phyloP scores from a whole-genome alignment of 106 monocot species.

The Dendrobium catenatum region DNA sequence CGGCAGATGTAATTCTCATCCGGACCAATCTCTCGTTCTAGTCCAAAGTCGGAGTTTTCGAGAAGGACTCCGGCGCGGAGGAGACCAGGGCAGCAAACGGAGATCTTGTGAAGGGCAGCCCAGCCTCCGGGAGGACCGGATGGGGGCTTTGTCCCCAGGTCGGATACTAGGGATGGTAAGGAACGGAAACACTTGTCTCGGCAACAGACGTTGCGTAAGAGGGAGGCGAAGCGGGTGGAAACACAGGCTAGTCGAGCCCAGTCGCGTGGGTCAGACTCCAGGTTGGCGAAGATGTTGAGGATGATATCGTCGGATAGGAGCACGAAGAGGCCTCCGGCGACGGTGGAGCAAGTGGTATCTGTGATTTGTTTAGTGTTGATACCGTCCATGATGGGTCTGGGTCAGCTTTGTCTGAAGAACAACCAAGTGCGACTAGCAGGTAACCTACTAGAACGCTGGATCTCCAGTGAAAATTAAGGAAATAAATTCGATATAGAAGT shows the following conservation, averaged over 20 bases:
- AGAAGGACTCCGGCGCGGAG: slow-evolving; percentile 74
- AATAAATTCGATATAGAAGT: not conserved
- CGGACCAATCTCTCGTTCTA: slow-evolving; percentile 82
- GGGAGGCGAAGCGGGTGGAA: slow-evolving; percentile 48
- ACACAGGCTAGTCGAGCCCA: slow-evolving; percentile 66
- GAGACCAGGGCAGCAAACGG: slow-evolving; percentile 93
- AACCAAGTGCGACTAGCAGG: not conserved
- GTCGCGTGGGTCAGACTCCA: slow-evolving; percentile 70
- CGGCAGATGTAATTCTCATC: slow-evolving; percentile 14
- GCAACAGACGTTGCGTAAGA: slow-evolving; percentile 44
- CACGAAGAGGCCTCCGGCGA: slow-evolving; percentile 14
- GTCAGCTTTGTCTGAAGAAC: not conserved
- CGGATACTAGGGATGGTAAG: slow-evolving; percentile 22
- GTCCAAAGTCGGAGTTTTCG: slow-evolving; percentile 77
- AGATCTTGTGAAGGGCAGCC: slow-evolving; percentile 71
- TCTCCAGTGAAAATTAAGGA: not conserved
- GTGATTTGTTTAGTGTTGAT: not conserved
- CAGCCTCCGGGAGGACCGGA: slow-evolving; percentile 25
- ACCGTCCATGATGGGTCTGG: not conserved
- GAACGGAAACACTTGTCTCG: slow-evolving; percentile 31
- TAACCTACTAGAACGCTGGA: not conserved
- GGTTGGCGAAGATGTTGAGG: slow-evolving; percentile 53
- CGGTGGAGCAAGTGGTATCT: not conserved
- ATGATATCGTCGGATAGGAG: slow-evolving; percentile 64
- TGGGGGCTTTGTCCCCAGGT: slow-evolving; percentile 5